Evolutionary conservation across 1,284 basidiomycete species (phyloP).

Genomic region (Schizopora paradoxa): DNA sequence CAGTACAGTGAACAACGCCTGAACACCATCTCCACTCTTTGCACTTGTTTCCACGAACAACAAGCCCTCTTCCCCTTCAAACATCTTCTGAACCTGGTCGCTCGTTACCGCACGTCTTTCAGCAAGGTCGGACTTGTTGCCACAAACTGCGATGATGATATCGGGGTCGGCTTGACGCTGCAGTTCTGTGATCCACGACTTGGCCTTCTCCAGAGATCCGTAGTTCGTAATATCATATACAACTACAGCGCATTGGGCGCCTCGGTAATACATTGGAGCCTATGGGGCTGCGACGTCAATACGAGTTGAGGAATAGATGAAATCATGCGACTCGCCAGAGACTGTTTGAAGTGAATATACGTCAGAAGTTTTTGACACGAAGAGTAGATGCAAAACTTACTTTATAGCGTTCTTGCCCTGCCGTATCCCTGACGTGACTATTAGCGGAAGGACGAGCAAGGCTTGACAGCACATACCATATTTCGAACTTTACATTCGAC

Average conservation of each 20-base stretch:
- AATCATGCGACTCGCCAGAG: slow-evolving; percentile 24
- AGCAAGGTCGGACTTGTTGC: slow-evolving; percentile 89
- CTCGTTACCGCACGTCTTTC: slow-evolving; percentile 76
- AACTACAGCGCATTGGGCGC: slow-evolving; percentile 83
- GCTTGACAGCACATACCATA: slow-evolving; percentile 61
- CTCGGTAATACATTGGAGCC: slow-evolving; percentile 93
- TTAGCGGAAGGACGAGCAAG: not conserved
- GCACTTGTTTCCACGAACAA: slow-evolving; percentile 97
- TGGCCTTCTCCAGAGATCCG: slow-evolving; percentile 89
- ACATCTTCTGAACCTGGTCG: slow-evolving; percentile 89
- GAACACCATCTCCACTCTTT: slow-evolving; percentile 87
- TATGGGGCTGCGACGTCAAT: slow-evolving; percentile 27
- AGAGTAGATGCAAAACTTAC: slow-evolving; percentile 36
- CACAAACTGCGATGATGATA: slow-evolving; percentile 93
- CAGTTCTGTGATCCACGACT: slow-evolving; percentile 94
- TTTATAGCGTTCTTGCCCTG: slow-evolving; percentile 91
- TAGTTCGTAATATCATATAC: slow-evolving; percentile 87
- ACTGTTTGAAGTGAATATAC: slow-evolving; percentile 23
- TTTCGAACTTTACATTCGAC: slow-evolving; percentile 95
- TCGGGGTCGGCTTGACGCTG: slow-evolving; percentile 97
- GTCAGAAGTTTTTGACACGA: slow-evolving; percentile 11
- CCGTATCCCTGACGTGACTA: slow-evolving; percentile 66
- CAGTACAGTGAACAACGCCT: slow-evolving; percentile 85
- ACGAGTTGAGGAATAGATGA: slow-evolving; percentile 12
- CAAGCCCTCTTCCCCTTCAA: slow-evolving; percentile 89